Base-by-base conservation (phyloP, 495 filamentous ascomycete genomes). In the Letharia lupina region DNA sequence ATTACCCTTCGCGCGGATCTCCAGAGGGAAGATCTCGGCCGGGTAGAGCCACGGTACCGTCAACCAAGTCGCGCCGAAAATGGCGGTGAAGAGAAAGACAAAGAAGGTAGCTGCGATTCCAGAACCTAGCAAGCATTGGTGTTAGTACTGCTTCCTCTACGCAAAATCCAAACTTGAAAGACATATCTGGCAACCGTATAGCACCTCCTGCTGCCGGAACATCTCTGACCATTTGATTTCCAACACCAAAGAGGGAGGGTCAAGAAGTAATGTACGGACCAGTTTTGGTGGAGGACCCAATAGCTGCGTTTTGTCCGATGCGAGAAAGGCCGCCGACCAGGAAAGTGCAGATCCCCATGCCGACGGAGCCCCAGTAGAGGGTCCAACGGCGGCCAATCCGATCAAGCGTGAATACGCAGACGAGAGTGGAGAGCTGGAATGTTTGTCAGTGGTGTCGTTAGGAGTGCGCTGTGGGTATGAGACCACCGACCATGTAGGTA, bases 31-130 rank as follows among this genome's bases (percentile, higher is more conserved):
- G 58, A 89, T 89, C 70, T 90, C 87, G 16, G 86, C 85, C 0
- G 86, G 86, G 63, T 89, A 89, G 2, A 89, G 71, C 86, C 85
- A 89, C 0, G 87, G 86, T 2, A 87, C 86, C 0, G 85, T 89
- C 13, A 90, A 72, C 87, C 87, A 90, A 1, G 87, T 87, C 0
- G 86, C 87, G 33, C 86, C 86, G 66, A 90, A 90, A 3, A 86
- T 78, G 13, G 80, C 80, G 12, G 86, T 89, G 72, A 84, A 89
- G 33, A 90, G 78, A 72, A 87, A 89, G 16, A 89, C 82, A 74
- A 90, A 85, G 35, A 81, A 83, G 0, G 82, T 83, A 0, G 86
- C 86, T 0, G 83, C 86, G 0, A 80, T 81, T 56, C 87, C 86
- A 61, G 42, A 5, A 44, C 42, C 42, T 44, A 16, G 3, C 6